Conservation (phyloP, 305 asterid species). For the Solanum hybrid region DNA sequence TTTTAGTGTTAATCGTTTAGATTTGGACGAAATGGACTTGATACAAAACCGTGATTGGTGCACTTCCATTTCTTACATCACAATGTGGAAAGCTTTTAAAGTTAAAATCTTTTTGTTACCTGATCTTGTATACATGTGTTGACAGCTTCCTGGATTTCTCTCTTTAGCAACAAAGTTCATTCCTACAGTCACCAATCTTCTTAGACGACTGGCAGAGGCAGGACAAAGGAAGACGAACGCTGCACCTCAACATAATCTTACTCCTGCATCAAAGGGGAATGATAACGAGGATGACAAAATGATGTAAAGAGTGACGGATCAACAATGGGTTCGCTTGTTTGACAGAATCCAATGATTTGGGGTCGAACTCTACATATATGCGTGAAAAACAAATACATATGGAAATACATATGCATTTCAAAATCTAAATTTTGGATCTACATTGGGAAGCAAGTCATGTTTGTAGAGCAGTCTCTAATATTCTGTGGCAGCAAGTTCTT, state of each 20-base stretch:
- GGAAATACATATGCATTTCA: background rate
- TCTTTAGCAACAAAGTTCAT: slow-evolving; percentile 83
- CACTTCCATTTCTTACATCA: background rate
- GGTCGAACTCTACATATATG: background rate
- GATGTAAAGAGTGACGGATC: slow-evolving; percentile 18
- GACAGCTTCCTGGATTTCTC: slow-evolving; percentile 88
- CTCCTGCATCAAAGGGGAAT: slow-evolving; percentile 21
- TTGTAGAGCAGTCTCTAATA: background rate
- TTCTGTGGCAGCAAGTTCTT: background rate
- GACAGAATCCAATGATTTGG: background rate
- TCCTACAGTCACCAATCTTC: slow-evolving; percentile 90
- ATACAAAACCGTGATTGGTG: background rate
- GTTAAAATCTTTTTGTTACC: background rate
- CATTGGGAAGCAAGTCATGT: background rate
- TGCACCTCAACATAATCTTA: slow-evolving; percentile 36
- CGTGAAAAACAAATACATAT: background rate
- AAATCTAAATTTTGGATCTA: background rate
- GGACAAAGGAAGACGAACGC: slow-evolving; percentile 53
- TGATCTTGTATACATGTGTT: background rate
- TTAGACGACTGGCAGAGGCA: slow-evolving; percentile 83
- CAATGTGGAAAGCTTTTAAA: background rate
- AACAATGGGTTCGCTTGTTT: background rate
- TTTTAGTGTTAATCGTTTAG: background rate
- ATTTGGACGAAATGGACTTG: background rate
- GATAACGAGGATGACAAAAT: slow-evolving; percentile 10